Evolutionary conservation across 495 filamentous ascomycete species (phyloP), one percentile per base, ranked within the genome.

Genomic region (Xylaria grammica): DNA sequence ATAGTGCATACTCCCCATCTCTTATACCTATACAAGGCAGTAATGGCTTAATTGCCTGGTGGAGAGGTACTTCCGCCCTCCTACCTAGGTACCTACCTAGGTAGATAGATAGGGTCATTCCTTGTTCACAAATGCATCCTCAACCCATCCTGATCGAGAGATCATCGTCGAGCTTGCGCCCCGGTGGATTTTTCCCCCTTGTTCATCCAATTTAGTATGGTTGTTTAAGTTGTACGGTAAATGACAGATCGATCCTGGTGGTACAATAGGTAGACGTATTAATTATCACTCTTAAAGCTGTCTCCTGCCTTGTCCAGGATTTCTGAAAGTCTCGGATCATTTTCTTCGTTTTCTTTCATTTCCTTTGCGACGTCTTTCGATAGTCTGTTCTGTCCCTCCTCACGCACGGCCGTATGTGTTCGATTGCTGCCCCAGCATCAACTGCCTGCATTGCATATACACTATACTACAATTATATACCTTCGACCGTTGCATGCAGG

Each of bases 71-170:
- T 10, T 42, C 40, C 40, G n/a, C n/a, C n/a, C n/a, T n/a, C n/a
- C n/a, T n/a, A n/a, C n/a, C n/a, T n/a, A n/a, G n/a, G n/a, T n/a
- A n/a, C n/a, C 11, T 5, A 36, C 6, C 34, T 36, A 11, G 34
- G 34, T 36, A 36, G 34, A 11, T 36, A 48, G 6, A 7, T 20
- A 48, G 6, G 45, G 44, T 10, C 56, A 1, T 46, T n/a, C 42
- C 56, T 48, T 34, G 56, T 46, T 48, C 27, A 48, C 42, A 34
- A 46, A 15, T 34, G 56, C 42, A 27, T 42, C 40, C 30, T 59
- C 56, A 34, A 59, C 29, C 53, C 56, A 59, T 59, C 56, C 56
- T 59, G 27, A 59, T 48, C 27, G 56, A 46, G 42, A 48, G 56
- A 59, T 48, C 40, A 59, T 59, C 56, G 48, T 59, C n/a, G 56